Evolutionary conservation across 2,329 filamentous ascomycete genomes (phyloP).

Genomic region (Phaeoacremonium minimum): DNA sequence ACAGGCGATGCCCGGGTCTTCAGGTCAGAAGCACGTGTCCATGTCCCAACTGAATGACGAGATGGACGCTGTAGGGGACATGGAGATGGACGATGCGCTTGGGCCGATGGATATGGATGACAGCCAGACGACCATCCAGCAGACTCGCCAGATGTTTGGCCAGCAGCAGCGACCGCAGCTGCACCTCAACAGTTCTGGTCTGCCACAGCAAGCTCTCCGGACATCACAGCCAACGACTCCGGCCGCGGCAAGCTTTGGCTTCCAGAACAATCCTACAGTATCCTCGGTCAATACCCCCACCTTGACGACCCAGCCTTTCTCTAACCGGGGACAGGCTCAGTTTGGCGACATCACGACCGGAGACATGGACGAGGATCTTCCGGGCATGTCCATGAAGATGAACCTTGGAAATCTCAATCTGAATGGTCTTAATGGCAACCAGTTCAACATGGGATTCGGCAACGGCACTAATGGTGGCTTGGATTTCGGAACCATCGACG

Average conservation of each 20-base stretch:
- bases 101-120: slow-evolving; percentile 62
- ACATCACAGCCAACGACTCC: slow-evolving; percentile 86
- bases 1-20: slow-evolving; percentile 27
- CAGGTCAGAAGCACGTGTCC: slow-evolving; percentile 16
- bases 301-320: slow-evolving; percentile 71
- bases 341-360: slow-evolving; percentile 53
- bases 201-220: slow-evolving; percentile 73
- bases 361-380: slow-evolving; percentile 67
- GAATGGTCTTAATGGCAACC: slow-evolving; percentile 34
- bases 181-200: slow-evolving; percentile 73
- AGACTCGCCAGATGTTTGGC: slow-evolving; percentile 65
- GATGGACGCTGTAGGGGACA: slow-evolving; percentile 84
- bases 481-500: slow-evolving; percentile 68
- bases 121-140: slow-evolving; percentile 62
- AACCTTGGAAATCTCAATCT: slow-evolving; percentile 58
- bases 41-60: slow-evolving; percentile 52
- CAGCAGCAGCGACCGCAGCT: slow-evolving; percentile 66
- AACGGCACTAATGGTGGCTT: slow-evolving; percentile 33
- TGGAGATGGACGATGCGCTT: slow-evolving; percentile 91
- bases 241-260: slow-evolving; percentile 68
- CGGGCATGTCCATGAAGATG: slow-evolving; percentile 55
- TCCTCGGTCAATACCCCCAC: slow-evolving; percentile 97
- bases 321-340: slow-evolving; percentile 49
- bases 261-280: slow-evolving; percentile 91
- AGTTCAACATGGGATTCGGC: slow-evolving; percentile 53